Base-by-base conservation (phyloP, 2,329 filamentous ascomycete genomes). In the Dothideomycetes sp. region DNA sequence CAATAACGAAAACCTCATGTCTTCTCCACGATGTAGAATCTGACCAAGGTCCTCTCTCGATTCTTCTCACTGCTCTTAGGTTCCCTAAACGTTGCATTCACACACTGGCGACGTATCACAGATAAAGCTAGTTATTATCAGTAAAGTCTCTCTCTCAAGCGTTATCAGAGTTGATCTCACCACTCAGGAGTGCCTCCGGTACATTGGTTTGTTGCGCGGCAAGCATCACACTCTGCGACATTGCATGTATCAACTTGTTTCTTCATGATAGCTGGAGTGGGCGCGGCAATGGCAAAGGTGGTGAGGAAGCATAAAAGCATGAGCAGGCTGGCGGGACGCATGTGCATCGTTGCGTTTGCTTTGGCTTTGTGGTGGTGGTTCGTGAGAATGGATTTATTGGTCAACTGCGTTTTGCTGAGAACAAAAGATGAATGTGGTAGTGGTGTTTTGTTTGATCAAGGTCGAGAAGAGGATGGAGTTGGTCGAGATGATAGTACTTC, bases 321-420 rank as follows among this genome's bases (percentile, higher is more conserved):
- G 15, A 29, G 15, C 8, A 33, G 2, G 12, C 16, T 25, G 22
- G 16, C 22, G 29, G 33, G 22, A 13, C 33, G 37, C 37, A 40
- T 40, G 19, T 40, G 37, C 37, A 40, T 40, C 22, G 11, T 27
- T 30, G 20, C 20, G 29, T 39, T 39, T 39, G 36, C n/a, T n/a
- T n/a, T n/a, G n/a, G n/a, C n/a, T n/a, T n/a, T n/a, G n/a, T n/a
- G n/a, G n/a, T n/a, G n/a, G n/a, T n/a, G n/a, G n/a, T n/a, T n/a
- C n/a, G n/a, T n/a, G n/a, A n/a, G n/a, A n/a, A n/a, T n/a, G n/a
- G n/a, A n/a, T n/a, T n/a, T n/a, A n/a, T n/a, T n/a, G n/a, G n/a
- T n/a, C n/a, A n/a, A n/a, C n/a, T n/a, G n/a, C n/a, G n/a, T n/a
- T n/a, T n/a, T n/a, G n/a, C n/a, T n/a, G n/a, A n/a, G n/a, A n/a